Percentiles rank a stretch among this genome's conserved stretches.
Conservation (phyloP, 208 protist genomes). For the Crithidia bombi region DNA sequence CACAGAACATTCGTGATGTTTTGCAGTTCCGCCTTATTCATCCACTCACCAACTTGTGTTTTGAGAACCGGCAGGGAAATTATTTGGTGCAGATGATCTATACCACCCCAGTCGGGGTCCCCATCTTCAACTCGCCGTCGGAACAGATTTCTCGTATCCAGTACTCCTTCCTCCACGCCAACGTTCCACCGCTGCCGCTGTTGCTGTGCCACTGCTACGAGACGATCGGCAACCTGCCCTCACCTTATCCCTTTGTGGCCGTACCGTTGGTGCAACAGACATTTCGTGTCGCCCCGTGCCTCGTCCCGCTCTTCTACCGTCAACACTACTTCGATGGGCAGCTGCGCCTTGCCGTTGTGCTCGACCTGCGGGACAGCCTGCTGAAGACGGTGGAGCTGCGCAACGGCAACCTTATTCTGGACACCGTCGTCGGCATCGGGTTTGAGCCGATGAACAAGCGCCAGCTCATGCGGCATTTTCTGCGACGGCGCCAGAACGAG, state of each 20-base stretch:
- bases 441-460: slow-evolving; percentile 61
- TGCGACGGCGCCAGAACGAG: slow-evolving; percentile 15
- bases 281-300: slow-evolving; percentile 52
- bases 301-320: slow-evolving; percentile 53
- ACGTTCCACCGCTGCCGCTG: slow-evolving; percentile 57
- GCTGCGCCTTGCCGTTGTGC: slow-evolving; percentile 51
- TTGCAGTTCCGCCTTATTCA: slow-evolving; percentile 62
- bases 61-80: slow-evolving; percentile 61
- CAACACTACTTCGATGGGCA: slow-evolving; percentile 62
- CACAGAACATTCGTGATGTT: slow-evolving; percentile 33
- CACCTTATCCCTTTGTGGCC: slow-evolving; percentile 59
- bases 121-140: slow-evolving; percentile 34
- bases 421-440: slow-evolving; percentile 48
- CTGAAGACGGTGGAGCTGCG: slow-evolving; percentile 60
- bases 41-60: slow-evolving; percentile 51
- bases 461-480: slow-evolving; percentile 43
- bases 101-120: slow-evolving; percentile 46
- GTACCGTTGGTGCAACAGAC: slow-evolving; percentile 59
- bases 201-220: slow-evolving; percentile 67
- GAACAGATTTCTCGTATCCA: slow-evolving; percentile 58
- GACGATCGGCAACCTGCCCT: slow-evolving; percentile 56
- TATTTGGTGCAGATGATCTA: slow-evolving; percentile 56
- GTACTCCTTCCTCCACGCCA: slow-evolving; percentile 46
- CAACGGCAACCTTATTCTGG: slow-evolving; percentile 49
- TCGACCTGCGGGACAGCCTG: slow-evolving; percentile 61